These are phyloP conservation scores for Boletus subparvulus DNA, from an alignment of 768 basidiomycete genomes.

Conservation along the genomic window DNA sequence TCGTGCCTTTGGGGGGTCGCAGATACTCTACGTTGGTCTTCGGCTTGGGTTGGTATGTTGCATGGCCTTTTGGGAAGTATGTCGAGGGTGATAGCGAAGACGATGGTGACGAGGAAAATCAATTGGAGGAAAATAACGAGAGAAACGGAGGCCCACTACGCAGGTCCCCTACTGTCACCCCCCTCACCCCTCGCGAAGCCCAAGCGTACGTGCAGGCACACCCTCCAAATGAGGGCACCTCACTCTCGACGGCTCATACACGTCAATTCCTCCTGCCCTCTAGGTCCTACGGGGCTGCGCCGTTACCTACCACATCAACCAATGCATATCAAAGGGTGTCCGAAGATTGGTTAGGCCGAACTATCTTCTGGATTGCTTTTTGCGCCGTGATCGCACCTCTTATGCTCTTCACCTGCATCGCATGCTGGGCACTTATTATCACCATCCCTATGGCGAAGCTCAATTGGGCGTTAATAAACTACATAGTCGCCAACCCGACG, in stretches of 20 bases:
- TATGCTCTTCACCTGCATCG: slow-evolving; percentile 80
- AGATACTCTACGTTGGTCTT: slow-evolving; percentile 84
- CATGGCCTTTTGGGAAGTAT: slow-evolving; percentile 99
- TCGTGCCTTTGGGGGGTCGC: slow-evolving; percentile 78
- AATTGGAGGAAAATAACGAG: slow-evolving; percentile 20
- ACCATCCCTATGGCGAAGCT: slow-evolving; percentile 98
- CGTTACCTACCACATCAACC: slow-evolving; percentile 28
- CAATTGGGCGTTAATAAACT: slow-evolving; percentile 89
- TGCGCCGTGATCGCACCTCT: slow-evolving; percentile 80
- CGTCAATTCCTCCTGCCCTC: slow-evolving; percentile 40
- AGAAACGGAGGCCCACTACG: slow-evolving; percentile 34
- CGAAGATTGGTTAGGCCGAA: slow-evolving; percentile 60
- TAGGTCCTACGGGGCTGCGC: slow-evolving; percentile 71
- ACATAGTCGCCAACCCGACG: slow-evolving; percentile 76
- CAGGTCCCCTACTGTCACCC: slow-evolving; percentile 45
- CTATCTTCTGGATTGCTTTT: slow-evolving; percentile 82
- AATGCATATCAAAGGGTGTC: slow-evolving; percentile 25
- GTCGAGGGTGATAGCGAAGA: slow-evolving; percentile 75
- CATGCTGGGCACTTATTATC: slow-evolving; percentile 95
- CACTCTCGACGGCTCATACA: slow-evolving; percentile 36
- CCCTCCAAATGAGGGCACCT: slow-evolving; percentile 46
- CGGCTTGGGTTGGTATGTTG: slow-evolving; percentile 94
- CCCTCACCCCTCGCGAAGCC: slow-evolving; percentile 31
- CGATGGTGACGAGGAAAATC: slow-evolving; percentile 42
- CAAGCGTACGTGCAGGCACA: slow-evolving; percentile 11